phyloP scores from a whole-genome alignment of 139 green algal genomes.

The Nannochloris sp. region DNA sequence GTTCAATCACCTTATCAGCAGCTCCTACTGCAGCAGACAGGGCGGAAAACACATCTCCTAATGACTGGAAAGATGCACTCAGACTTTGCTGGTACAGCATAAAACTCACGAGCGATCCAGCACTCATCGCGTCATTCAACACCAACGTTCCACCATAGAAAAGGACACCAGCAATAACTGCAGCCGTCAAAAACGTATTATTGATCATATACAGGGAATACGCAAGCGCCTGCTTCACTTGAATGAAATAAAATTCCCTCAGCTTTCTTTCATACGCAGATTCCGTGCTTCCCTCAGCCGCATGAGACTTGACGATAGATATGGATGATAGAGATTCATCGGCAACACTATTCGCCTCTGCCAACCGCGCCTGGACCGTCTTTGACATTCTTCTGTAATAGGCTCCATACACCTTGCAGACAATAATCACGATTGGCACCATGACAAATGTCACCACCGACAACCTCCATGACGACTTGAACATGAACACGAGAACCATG shows the following conservation, averaged over 20 bases:
- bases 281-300: constrained; percentile 41
- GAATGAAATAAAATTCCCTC: constrained; percentile 31
- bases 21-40: constrained; percentile 69
- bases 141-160: constrained; percentile 54
- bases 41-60: constrained; percentile 67
- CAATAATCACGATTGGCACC: constrained; percentile 55
- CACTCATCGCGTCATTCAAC: constrained; percentile 34
- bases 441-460: constrained; percentile 72
- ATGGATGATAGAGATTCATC: constrained; percentile 61
- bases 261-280: constrained; percentile 51
- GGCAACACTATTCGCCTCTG: constrained; percentile 63
- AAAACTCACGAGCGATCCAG: constrained; percentile 60
- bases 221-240: constrained; percentile 10
- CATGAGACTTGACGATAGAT: constrained; percentile 68
- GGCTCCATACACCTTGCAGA: constrained; percentile 69
- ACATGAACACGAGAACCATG: constrained; percentile 79
- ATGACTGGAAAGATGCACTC: constrained; percentile 47
- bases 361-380: constrained; percentile 59
- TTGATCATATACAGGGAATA: constrained; percentile 39
- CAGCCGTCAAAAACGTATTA: constrained; percentile 61
- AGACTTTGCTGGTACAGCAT: constrained; percentile 77
- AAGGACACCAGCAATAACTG: constrained; percentile 48
- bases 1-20: constrained; percentile 69
- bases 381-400: constrained; percentile 66
- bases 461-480: constrained; percentile 64